Evolutionary conservation across 2,329 filamentous ascomycete species (phyloP).

Genomic region (Endocalyx cinctus): DNA sequence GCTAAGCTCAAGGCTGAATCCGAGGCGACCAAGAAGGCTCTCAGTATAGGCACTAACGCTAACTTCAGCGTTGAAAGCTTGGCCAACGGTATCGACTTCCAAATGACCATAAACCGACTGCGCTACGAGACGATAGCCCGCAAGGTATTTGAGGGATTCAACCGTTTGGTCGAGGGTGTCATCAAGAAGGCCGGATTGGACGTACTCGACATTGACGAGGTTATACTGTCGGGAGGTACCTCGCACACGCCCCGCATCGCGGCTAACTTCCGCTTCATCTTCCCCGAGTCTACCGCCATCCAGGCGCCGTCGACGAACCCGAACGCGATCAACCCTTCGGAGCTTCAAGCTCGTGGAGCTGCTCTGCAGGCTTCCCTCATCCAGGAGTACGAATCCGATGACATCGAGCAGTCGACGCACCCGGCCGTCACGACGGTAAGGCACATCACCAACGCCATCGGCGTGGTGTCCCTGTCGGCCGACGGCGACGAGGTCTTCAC

Average conservation of each 20-base stretch:
- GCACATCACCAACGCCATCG: slow-evolving; percentile 83
- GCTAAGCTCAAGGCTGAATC: slow-evolving; percentile 91
- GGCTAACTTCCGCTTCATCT: slow-evolving; percentile 70
- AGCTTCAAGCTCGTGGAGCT: slow-evolving; percentile 82
- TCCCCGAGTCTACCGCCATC: slow-evolving; percentile 74
- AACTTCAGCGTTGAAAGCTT: slow-evolving; percentile 91
- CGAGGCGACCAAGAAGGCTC: slow-evolving; percentile 85
- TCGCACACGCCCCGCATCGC: slow-evolving; percentile 94
- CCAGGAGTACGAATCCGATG: slow-evolving; percentile 86
- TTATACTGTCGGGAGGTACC: slow-evolving; percentile 87
- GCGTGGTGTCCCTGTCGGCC: slow-evolving; percentile 62
- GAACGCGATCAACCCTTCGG: slow-evolving; percentile 85
- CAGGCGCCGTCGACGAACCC: slow-evolving; percentile 76
- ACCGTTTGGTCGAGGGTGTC: slow-evolving; percentile 74
- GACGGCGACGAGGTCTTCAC: slow-evolving; percentile 66
- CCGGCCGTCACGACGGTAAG: slow-evolving; percentile 90
- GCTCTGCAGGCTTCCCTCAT: slow-evolving; percentile 94
- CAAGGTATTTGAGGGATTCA: slow-evolving; percentile 86
- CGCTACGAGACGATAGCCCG: slow-evolving; percentile 85
- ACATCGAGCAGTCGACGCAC: slow-evolving; percentile 95
- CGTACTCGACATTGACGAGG: slow-evolving; percentile 87
- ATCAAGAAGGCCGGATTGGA: slow-evolving; percentile 92
- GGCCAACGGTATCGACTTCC: slow-evolving; percentile 84
- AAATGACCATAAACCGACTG: slow-evolving; percentile 84
- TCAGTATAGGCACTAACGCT: slow-evolving; percentile 83